phyloP scores from a whole-genome alignment of 495 filamentous ascomycete species.

The Hapsidospora chrysogenum region DNA sequence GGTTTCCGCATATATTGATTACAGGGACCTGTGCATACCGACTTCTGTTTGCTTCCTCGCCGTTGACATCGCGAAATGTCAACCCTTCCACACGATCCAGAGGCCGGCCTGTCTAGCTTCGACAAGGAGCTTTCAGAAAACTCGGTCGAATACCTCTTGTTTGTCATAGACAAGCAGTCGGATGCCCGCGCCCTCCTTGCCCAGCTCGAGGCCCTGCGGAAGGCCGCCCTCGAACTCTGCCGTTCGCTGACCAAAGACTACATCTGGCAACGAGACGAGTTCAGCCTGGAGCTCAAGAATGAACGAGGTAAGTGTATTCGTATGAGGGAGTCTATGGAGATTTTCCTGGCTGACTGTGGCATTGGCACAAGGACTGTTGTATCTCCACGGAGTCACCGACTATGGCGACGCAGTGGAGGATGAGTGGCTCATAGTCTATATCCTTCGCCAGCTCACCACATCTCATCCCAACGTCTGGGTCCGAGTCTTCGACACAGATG shows the following conservation, averaged over 20 bases:
- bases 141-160: slow-evolving; percentile 72
- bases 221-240: slow-evolving; percentile 41
- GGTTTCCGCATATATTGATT: too few relatives aligned
- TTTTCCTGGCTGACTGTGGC: too few relatives aligned
- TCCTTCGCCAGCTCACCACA: slow-evolving; percentile 68
- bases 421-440: slow-evolving; percentile 89
- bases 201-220: slow-evolving; percentile 54
- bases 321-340: background rate
- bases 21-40: too few relatives aligned
- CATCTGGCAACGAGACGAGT: slow-evolving; percentile 85
- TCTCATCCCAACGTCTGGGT: slow-evolving; percentile 65
- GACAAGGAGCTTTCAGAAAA: slow-evolving; percentile 54
- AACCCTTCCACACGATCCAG: background rate
- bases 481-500: slow-evolving; percentile 69
- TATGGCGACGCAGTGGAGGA: slow-evolving; percentile 92
- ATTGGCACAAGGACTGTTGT: slow-evolving; percentile 26
- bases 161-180: slow-evolving; percentile 41
- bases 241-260: slow-evolving; percentile 58
- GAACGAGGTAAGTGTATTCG: slow-evolving; percentile 38
- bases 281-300: slow-evolving; percentile 39
- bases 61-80: too few relatives aligned
- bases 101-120: background rate
- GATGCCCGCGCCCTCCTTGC: slow-evolving; percentile 30
- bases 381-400: slow-evolving; percentile 56
- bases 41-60: too few relatives aligned